Evolutionary conservation across 2,329 filamentous ascomycete genomes (phyloP).

Genomic region (Madurella mycetomatis): DNA sequence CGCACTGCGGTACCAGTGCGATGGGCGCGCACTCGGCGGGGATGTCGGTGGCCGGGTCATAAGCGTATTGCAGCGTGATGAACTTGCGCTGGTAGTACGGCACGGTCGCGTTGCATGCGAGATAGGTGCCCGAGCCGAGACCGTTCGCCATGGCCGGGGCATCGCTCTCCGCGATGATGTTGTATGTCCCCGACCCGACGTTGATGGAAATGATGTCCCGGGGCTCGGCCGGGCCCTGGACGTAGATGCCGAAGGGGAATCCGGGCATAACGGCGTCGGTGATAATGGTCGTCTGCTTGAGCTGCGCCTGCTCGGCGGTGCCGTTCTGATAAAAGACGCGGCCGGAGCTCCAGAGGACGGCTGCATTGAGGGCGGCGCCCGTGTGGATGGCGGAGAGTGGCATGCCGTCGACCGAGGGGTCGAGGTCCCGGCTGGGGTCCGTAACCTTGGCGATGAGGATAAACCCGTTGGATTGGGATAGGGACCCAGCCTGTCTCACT

Average conservation of each 20-base stretch:
- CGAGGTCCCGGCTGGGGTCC: constrained; percentile 37
- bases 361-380: constrained; percentile 39
- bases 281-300: constrained; percentile 33
- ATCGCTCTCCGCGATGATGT: constrained; percentile 33
- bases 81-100: constrained; percentile 40
- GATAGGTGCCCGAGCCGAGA: constrained; percentile 31
- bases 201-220: constrained; percentile 32
- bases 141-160: constrained; percentile 31
- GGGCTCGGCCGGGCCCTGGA: constrained; percentile 23
- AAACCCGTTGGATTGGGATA: no score
- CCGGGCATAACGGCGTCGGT: constrained; percentile 39
- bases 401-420: constrained; percentile 38
- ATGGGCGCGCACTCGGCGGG: constrained; percentile 41
- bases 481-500: no score
- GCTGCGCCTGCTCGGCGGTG: constrained; percentile 34
- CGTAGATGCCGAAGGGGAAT: constrained; percentile 36
- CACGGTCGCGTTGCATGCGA: constrained; percentile 41
- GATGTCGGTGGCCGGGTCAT: constrained; percentile 25
- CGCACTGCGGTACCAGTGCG: constrained; percentile 42
- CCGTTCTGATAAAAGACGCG: constrained; percentile 48
- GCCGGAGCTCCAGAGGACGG: constrained; percentile 30
- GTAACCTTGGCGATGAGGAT: constrained; percentile 29
- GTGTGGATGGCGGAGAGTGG: constrained; percentile 40
- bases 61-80: constrained; percentile 37
- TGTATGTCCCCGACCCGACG: constrained; percentile 35